Evolutionary conservation across 805 yeast species (phyloP).

Genomic region (Tetrapisispora phaffii): DNA sequence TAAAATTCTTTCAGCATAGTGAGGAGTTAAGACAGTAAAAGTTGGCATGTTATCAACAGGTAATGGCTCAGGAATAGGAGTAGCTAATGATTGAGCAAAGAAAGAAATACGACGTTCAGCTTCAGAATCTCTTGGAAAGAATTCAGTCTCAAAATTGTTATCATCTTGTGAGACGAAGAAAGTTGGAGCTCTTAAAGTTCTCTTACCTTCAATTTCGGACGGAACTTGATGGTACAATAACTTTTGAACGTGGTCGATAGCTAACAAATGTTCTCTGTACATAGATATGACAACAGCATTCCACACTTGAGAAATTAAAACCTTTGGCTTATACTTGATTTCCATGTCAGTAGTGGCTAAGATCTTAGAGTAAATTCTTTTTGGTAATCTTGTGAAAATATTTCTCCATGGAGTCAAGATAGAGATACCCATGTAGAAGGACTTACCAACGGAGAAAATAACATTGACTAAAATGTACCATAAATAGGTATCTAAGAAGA

Average conservation of each 20-base stretch:
- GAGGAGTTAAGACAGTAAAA: slow-evolving; percentile 93
- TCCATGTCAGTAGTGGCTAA: slow-evolving; percentile 99
- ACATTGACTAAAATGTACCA: slow-evolving; percentile 97
- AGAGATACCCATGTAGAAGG: slow-evolving; percentile 97
- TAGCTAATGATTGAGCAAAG: slow-evolving; percentile 97
- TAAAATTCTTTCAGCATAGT: slow-evolving; percentile 88
- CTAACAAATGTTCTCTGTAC: slow-evolving; percentile 98
- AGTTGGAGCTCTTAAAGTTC: slow-evolving; percentile 97
- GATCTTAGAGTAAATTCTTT: slow-evolving; percentile 96
- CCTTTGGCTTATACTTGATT: slow-evolving; percentile 97
- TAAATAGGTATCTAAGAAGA: slow-evolving; percentile 97
- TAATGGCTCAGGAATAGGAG: slow-evolving; percentile 97
- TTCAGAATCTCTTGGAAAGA: slow-evolving; percentile 93
- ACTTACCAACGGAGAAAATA: slow-evolving; percentile 91
- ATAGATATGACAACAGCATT: slow-evolving; percentile 96
- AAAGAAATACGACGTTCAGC: slow-evolving; percentile 99
- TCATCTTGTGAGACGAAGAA: slow-evolving; percentile 98
- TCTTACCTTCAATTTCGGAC: slow-evolving; percentile 93
- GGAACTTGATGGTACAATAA: slow-evolving; percentile 97
- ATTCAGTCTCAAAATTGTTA: slow-evolving; percentile 85
- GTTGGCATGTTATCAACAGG: slow-evolving; percentile 99
- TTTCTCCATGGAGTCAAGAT: slow-evolving; percentile 99
- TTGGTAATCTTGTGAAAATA: slow-evolving; percentile 93
- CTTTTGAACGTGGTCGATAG: slow-evolving; percentile 97
- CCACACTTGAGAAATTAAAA: slow-evolving; percentile 96